Percentiles rank a stretch among this genome's conserved stretches.
Conservation (phyloP, 192 early-diverging fungal species). For the Physocladia obscura region DNA sequence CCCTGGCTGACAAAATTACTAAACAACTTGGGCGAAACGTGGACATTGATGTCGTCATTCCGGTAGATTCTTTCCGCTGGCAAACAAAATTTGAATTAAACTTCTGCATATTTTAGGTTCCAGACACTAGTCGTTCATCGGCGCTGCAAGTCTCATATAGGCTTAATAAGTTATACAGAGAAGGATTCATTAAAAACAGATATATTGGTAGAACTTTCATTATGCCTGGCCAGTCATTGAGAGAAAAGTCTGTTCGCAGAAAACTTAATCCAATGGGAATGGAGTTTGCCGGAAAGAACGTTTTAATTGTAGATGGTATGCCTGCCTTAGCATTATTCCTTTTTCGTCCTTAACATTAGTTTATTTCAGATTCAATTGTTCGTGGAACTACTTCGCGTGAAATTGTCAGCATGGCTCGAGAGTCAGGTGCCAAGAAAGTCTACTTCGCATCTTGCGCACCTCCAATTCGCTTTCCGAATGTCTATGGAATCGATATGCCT, state of each 20-base stretch:
- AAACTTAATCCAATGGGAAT: constrained; percentile 99
- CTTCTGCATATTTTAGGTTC: constrained; percentile 54
- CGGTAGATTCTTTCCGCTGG: constrained; percentile 55
- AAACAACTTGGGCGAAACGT: constrained; percentile 66
- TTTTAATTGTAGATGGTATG: constrained; percentile 92
- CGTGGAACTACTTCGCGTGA: constrained; percentile 98
- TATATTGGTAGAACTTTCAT: constrained; percentile 99
- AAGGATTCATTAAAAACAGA: constrained; percentile 99
- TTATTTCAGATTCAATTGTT: constrained; percentile 86
- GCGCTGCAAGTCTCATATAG: constrained; percentile 90
- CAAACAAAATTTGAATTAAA: background rate
- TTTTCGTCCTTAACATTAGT: background rate
- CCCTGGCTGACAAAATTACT: constrained; percentile 81
- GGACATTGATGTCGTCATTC: constrained; percentile 98
- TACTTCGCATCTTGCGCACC: constrained; percentile 99
- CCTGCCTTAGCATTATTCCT: background rate
- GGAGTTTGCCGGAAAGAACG: constrained; percentile 95
- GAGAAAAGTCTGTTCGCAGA: constrained; percentile 83
- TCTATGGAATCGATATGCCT: constrained; percentile 99
- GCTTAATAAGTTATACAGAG: constrained; percentile 88
- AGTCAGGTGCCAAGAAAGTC: constrained; percentile 96
- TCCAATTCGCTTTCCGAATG: constrained; percentile 92
- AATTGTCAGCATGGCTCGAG: constrained; percentile 99
- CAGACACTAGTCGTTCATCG: constrained; percentile 93
- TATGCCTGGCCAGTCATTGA: constrained; percentile 89